Base-by-base conservation (phyloP, 2,329 filamentous ascomycete species). In the Lachnellula willkommii region DNA sequence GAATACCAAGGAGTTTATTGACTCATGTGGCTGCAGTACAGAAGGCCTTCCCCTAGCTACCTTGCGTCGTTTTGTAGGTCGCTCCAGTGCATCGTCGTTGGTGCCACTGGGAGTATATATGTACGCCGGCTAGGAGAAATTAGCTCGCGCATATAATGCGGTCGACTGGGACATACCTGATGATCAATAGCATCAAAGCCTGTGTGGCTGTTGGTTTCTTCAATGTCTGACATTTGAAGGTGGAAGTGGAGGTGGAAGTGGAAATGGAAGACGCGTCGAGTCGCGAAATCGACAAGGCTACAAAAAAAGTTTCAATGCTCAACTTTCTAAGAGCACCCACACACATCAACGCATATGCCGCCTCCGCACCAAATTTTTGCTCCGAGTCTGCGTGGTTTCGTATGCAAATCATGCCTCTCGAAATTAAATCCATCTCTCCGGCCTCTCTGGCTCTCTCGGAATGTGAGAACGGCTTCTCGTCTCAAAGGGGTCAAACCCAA, bases 41-140 rank as follows among this genome's bases (percentile, higher is more conserved):
- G 59, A 40, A 28, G 54, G 49, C 58, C 62, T 52, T 49, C 58
- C 54, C 47, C 64, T 67, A 28, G 56, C 64, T 52, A 70, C 61
- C 55, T 68, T 71, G 48, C 72, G 68, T 52, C 68, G 69, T 61
- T 74, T 74, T 46, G 63, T 55, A 48, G 71, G 68, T 53, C 67
- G 66, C 48, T 64, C 55, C 20, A 66, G 56, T 28, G 59, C 59
- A 46, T 63, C 53, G 11, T 57, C 55, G 43, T 54, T 54, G 36
- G 47, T 59, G 42, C 36, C 52, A 5, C 47, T 52, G 20, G 69
- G 68, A 40, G 64, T 63, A 60, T 69, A 74, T 51, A 74, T 65
- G 57, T 72, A 72, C 50, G 70, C 68, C n/a, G 67, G 63, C 72
- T 73, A 47, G 53, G 39, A 54, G 17, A 26, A 22, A 28, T 55